A percentile compares a stretch with the other conserved stretches of the same genome.
These are phyloP conservation scores for Pelargonium cotyledonis DNA, from an alignment of 441 rosid species.

Conservation along the genomic window DNA sequence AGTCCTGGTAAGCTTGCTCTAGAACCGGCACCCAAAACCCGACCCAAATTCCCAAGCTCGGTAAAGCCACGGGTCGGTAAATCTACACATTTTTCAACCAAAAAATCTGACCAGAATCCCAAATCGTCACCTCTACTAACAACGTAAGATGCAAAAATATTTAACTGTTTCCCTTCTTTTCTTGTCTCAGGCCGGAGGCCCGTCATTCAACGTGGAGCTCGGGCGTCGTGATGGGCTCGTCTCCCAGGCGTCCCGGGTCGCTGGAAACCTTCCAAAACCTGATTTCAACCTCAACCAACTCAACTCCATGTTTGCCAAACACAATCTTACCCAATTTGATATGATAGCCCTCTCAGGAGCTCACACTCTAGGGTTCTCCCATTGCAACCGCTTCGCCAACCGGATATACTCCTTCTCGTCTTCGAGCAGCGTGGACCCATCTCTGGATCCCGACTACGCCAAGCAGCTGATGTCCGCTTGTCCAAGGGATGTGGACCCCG, in stretches of 20 bases:
- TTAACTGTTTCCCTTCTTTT: background rate
- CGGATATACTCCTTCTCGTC: slow-evolving; percentile 58
- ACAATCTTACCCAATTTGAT: slow-evolving; percentile 49
- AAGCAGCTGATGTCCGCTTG: slow-evolving; percentile 43
- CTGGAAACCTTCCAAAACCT: slow-evolving; percentile 65
- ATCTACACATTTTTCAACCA: too few species aligned
- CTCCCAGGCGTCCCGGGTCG: slow-evolving; percentile 53
- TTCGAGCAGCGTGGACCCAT: slow-evolving; percentile 50
- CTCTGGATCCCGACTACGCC: slow-evolving; percentile 47
- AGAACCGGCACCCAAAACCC: too few species aligned
- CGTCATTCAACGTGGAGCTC: slow-evolving; percentile 56
- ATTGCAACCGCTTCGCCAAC: slow-evolving; percentile 54
- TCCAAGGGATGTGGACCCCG: slow-evolving; percentile 43
- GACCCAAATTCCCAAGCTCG: too few species aligned
- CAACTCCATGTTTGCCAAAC: slow-evolving; percentile 36
- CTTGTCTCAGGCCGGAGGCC: slow-evolving; percentile 57
- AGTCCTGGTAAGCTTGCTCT: slow-evolving; percentile 29
- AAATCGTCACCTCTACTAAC: background rate
- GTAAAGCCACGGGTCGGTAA: too few species aligned
- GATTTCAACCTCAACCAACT: slow-evolving; percentile 38
- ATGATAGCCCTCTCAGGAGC: slow-evolving; percentile 91
- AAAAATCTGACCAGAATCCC: too few species aligned
- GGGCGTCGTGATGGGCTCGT: slow-evolving; percentile 66
- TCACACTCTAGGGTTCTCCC: slow-evolving; percentile 81
- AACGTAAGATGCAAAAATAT: background rate